Evolutionary conservation across 495 filamentous ascomycete species (phyloP).

Genomic region (Tuber magnatum): DNA sequence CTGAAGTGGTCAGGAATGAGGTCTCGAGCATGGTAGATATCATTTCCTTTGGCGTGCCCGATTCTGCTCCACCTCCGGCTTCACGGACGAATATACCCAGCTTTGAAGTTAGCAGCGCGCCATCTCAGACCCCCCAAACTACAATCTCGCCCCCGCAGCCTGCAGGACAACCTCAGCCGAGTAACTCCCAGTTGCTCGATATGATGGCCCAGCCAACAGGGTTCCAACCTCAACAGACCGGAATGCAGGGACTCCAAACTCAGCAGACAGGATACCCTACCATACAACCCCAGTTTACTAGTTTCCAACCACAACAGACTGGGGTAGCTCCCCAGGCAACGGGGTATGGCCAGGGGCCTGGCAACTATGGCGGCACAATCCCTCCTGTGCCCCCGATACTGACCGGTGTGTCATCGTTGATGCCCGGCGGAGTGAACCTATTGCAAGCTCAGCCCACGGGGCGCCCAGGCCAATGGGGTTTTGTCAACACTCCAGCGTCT

Average conservation of each 20-base stretch:
- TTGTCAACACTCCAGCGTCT: constrained; percentile 85
- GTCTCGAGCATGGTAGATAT: constrained; percentile 99
- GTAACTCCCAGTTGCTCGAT: constrained; percentile 36
- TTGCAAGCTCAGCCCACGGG: constrained; percentile 94
- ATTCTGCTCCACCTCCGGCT: constrained; percentile 54
- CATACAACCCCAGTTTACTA: constrained; percentile 29
- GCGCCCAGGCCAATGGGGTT: constrained; percentile 91
- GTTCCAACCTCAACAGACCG: constrained; percentile 50
- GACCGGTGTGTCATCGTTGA: constrained; percentile 59
- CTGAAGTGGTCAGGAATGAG: constrained; percentile 86
- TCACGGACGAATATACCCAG: constrained; percentile 64
- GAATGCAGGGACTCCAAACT: constrained; percentile 43
- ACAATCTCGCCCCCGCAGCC: constrained; percentile 23
- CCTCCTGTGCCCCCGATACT: constrained; percentile 96
- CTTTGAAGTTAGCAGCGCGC: constrained; percentile 52
- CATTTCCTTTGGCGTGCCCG: constrained; percentile 87
- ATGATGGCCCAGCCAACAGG: constrained; percentile 47
- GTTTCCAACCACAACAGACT: constrained; percentile 33
- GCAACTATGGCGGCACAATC: constrained; percentile 39
- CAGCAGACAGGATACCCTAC: constrained; percentile 37
- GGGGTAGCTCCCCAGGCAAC: constrained; percentile 50
- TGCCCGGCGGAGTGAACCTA: constrained; percentile 52
- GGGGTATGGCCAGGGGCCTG: constrained; percentile 42
- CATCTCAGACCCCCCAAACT: constrained; percentile 19
- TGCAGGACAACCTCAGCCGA: constrained; percentile 27